Conservation (phyloP, 2,329 filamentous ascomycete genomes). For the Colletotrichum eleusines region DNA sequence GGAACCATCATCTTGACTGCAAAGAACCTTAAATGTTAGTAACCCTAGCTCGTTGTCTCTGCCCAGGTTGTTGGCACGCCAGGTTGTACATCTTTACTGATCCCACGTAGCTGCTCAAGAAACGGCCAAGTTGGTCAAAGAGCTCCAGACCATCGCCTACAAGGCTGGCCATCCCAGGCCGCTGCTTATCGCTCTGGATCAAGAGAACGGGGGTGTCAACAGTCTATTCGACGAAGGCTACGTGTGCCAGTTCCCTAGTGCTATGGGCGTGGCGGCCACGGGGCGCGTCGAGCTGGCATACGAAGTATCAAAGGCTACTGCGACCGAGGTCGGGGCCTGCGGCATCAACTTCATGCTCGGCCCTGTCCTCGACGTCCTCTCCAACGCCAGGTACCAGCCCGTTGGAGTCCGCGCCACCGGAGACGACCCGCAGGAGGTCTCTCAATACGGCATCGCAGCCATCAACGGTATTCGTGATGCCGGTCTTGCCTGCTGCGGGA, state of each 20-base stretch:
- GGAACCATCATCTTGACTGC: conserved; percentile 88
- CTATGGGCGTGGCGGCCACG: conserved; percentile 96
- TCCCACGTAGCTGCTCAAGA: conserved; percentile 81
- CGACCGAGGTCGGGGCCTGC: conserved; percentile 90
- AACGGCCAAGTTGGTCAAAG: conserved; percentile 87
- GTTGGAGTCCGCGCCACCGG: conserved; percentile 90
- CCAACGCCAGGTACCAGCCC: conserved; percentile 91
- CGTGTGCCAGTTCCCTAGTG: conserved; percentile 95
- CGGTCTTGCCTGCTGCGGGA: conserved; percentile 89
- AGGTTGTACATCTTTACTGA: conserved; percentile 25
- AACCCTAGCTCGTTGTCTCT: conserved; percentile 12
- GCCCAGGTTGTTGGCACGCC: not conserved
- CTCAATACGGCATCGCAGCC: conserved; percentile 89
- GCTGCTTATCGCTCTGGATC: conserved; percentile 90
- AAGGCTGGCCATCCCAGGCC: conserved; percentile 91
- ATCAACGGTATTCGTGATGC: conserved; percentile 95
- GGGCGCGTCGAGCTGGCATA: conserved; percentile 88
- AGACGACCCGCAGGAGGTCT: conserved; percentile 95
- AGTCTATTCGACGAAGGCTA: conserved; percentile 96
- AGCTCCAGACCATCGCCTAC: conserved; percentile 92
- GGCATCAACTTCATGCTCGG: conserved; percentile 97
- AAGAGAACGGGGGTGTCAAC: conserved; percentile 98
- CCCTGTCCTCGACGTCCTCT: conserved; percentile 92
- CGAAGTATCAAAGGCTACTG: conserved; percentile 91
- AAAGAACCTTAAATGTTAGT: conserved; percentile 85